These are phyloP conservation scores for Apiospora phragmitis DNA, from an alignment of 2,329 filamentous ascomycete species.

Conservation along the genomic window DNA sequence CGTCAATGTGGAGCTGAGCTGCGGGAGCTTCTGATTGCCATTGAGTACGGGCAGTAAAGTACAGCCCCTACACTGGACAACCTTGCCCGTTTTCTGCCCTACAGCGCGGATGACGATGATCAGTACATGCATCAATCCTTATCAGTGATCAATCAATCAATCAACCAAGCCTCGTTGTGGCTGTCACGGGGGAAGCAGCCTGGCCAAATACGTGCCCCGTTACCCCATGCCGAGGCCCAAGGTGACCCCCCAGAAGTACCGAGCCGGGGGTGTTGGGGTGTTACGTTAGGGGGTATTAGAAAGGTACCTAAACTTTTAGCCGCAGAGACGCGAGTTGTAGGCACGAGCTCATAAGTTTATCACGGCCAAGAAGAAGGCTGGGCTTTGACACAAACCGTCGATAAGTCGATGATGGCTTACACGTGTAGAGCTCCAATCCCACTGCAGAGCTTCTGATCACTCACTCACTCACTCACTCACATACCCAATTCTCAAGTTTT, in stretches of 20 bases:
- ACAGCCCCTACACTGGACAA: neutral
- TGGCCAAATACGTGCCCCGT: neutral
- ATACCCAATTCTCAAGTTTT: neutral
- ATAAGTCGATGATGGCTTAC: conserved; percentile 3
- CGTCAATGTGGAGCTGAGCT: conserved; percentile 4
- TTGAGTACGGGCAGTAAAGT: neutral
- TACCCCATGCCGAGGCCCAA: conserved; percentile 3
- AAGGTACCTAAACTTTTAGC: neutral
- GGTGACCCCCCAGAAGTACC: neutral
- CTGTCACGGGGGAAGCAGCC: neutral
- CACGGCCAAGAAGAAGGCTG: neutral
- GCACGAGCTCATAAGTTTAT: neutral
- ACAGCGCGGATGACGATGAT: neutral
- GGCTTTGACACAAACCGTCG: neutral
- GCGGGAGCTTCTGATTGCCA: neutral
- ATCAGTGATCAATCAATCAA: neutral
- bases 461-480: neutral
- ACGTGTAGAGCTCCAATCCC: conserved; percentile 1
- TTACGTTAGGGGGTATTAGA: neutral
- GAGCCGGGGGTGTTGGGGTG: neutral
- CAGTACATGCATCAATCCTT: neutral
- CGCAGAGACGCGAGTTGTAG: neutral
- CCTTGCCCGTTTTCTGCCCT: neutral
- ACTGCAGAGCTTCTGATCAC: neutral
- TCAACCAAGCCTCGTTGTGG: neutral